A percentile compares a stretch with the other conserved stretches of the same genome.
Conservation (phyloP, 1,284 basidiomycete species). For the Ustilago shanxiensis region DNA sequence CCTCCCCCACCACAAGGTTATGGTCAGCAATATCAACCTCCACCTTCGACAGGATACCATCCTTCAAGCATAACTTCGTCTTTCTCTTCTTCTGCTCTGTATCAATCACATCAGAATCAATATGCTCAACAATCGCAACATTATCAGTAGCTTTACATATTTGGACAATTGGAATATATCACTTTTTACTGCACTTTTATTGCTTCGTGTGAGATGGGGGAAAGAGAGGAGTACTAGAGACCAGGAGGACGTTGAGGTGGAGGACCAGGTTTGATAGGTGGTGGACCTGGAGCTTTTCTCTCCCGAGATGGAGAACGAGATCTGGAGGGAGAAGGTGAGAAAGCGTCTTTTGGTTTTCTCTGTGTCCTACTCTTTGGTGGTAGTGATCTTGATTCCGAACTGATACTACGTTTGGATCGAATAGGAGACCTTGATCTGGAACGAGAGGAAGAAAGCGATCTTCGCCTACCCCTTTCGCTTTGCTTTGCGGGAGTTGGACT, state of each 20-base stretch:
- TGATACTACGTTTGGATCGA: conserved; percentile 2
- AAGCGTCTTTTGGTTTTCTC: conserved; percentile 10
- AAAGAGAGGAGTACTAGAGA: conserved; percentile 13
- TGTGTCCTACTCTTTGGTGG: background rate
- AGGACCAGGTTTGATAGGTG: conserved; percentile 34
- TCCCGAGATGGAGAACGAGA: conserved; percentile 8
- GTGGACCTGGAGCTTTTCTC: conserved; percentile 27
- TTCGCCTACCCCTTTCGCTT: background rate
- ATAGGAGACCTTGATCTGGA: conserved; percentile 6
- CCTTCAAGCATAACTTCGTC: background rate
- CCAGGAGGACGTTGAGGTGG: conserved; percentile 45
- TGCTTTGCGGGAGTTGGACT: conserved; percentile 8
- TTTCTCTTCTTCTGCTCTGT: conserved; percentile 1
- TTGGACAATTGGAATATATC: background rate
- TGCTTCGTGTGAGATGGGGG: background rate
- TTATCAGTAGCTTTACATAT: conserved; percentile 8
- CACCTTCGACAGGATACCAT: background rate
- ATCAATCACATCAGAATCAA: conserved; percentile 6
- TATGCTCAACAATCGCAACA: conserved; percentile 21
- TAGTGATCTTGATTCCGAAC: conserved; percentile 17
- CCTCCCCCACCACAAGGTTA: background rate
- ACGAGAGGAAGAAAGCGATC: conserved; percentile 22
- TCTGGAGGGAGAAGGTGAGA: conserved; percentile 22
- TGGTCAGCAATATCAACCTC: background rate
- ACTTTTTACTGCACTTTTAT: background rate